phyloP scores from a whole-genome alignment of 768 basidiomycete genomes.

The Leucosporidium creatinivorum region DNA sequence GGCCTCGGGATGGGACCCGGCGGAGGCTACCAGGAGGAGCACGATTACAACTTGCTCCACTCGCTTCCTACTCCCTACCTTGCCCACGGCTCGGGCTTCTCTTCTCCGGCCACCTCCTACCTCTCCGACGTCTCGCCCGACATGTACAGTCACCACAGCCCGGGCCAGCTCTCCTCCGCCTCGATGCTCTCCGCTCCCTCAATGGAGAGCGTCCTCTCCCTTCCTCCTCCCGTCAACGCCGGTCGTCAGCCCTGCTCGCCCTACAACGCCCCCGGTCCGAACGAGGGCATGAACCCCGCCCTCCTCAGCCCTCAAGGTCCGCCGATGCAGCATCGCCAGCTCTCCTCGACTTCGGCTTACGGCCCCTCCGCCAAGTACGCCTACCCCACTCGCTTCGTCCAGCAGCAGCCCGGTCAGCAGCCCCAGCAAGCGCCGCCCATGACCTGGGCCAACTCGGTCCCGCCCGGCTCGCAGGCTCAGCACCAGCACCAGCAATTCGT shows the following conservation, averaged over 20 bases:
- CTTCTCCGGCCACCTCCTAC: conserved; percentile 21
- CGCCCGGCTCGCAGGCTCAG: conserved; percentile 4
- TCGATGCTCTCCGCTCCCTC: conserved; percentile 16
- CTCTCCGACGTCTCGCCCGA: conserved; percentile 30
- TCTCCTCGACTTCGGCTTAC: conserved; percentile 11
- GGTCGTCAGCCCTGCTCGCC: background rate
- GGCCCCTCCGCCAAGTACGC: conserved; percentile 19
- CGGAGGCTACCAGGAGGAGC: background rate
- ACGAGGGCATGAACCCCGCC: conserved; percentile 2
- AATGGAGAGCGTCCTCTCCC: conserved; percentile 13
- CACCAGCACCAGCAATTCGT: background rate
- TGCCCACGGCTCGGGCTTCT: conserved; percentile 10
- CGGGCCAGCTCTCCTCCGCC: conserved; percentile 2
- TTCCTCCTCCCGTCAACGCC: conserved; percentile 7
- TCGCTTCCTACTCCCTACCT: background rate
- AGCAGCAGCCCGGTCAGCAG: background rate
- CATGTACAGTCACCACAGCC: background rate
- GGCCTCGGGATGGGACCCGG: conserved; percentile 15
- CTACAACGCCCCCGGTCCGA: background rate
- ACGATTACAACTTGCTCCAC: conserved; percentile 7
- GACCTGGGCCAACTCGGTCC: background rate
- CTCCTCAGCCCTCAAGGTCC: conserved; percentile 13
- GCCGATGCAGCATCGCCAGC: conserved; percentile 10
- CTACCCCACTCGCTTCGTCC: conserved; percentile 27
- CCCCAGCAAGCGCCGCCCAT: conserved; percentile 3